Base-by-base conservation (phyloP, 2,329 filamentous ascomycete genomes). In the Drechslera avenae region DNA sequence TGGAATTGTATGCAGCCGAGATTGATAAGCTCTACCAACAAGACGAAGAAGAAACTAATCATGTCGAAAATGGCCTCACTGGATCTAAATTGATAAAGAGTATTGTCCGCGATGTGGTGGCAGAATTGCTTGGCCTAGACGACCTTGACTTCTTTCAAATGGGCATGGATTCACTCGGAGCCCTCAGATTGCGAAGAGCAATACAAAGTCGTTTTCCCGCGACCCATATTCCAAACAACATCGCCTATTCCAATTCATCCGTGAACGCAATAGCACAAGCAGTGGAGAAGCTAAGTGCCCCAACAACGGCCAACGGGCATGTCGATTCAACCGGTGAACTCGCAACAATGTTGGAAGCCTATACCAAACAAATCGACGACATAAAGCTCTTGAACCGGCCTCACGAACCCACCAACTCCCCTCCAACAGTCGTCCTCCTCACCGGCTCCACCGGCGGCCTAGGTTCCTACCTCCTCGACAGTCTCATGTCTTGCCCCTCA, bases 101-200 rank as follows among this genome's bases (percentile, higher is more conserved):
- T 9, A 34, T 34, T 2, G 10, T 34, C 16, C 32, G 32, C 13
- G 16, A 34, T n/a, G 10, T 34, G 3, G 32, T 34, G 3, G 32
- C 32, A 8, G 32, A 34, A 10, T 16, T 34, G n/a, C 32, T 34
- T 2, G n/a, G 16, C 16, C 16, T 54, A 16, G 42, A 52, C 30
- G 28, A 45, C 18, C 19, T 45, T 17, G 41, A 50, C 19, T 43
- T 46, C 14, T 50, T 50, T 30, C 28, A 39, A 21, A 21, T 50
- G 14, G 47, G 47, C 14, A 35, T 50, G 47, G 47, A 50, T 23
- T 50, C 47, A 14, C 40, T 50, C 4, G 40, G 41, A n/a, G 47
- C 36, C 7, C 34, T 45, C 8, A 33, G 35, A 37, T 19, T 50
- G 16, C 47, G 39, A 23, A 39, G 41, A 21, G 40, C 26, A 17